Conservation (phyloP, 805 yeast genomes). For the Yamadazyma sp. region DNA sequence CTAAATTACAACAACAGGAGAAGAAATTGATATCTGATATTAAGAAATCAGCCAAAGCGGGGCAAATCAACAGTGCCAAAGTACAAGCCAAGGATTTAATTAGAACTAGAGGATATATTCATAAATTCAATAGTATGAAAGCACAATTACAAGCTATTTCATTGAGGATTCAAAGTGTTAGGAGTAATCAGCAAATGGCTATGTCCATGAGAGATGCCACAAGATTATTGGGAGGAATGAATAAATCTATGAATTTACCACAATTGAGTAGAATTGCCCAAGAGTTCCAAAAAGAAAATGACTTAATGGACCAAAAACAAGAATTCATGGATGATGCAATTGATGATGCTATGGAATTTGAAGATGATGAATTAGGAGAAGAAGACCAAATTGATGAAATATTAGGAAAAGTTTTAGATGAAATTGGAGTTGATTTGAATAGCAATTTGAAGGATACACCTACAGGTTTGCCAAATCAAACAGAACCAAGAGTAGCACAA, state of each 20-base stretch:
- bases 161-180: constrained; percentile 84
- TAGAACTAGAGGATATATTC: constrained; percentile 77
- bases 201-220: constrained; percentile 94
- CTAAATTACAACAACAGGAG: constrained; percentile 86
- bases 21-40: constrained; percentile 82
- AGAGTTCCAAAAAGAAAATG: constrained; percentile 93
- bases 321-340: constrained; percentile 98
- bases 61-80: constrained; percentile 85
- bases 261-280: constrained; percentile 85
- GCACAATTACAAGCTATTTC: constrained; percentile 95
- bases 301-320: constrained; percentile 97
- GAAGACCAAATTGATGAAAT: constrained; percentile 91
- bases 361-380: constrained; percentile 65
- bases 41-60: constrained; percentile 86
- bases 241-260: constrained; percentile 85
- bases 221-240: constrained; percentile 78
- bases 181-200: constrained; percentile 95
- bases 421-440: constrained; percentile 85
- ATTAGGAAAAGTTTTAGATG: constrained; percentile 88
- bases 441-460: constrained; percentile 48
- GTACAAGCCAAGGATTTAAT: constrained; percentile 95
- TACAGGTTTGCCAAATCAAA: constrained; percentile 34
- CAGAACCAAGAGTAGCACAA: constrained; percentile 48
- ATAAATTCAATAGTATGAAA: constrained; percentile 88
- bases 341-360: constrained; percentile 94